These are phyloP conservation scores for Pseudofabraea citricarpa DNA, from an alignment of 2,329 filamentous ascomycete genomes.

Conservation along the genomic window DNA sequence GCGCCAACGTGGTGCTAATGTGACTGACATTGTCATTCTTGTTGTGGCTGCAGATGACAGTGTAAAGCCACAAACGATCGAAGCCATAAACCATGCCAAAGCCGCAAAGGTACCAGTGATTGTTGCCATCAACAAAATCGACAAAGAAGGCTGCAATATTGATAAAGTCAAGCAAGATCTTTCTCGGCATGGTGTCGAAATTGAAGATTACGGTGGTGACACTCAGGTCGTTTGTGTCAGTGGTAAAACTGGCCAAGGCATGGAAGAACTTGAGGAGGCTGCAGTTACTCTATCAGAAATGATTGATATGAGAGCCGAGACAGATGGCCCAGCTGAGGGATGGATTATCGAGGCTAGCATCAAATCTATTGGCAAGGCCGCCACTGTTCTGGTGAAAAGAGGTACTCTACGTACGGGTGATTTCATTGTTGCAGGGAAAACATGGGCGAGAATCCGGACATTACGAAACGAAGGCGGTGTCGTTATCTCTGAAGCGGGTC, in stretches of 20 bases:
- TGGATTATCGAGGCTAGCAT: slow-evolving; percentile 92
- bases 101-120: slow-evolving; percentile 88
- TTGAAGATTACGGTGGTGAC: slow-evolving; percentile 93
- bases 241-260: slow-evolving; percentile 89
- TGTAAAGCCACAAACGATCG: slow-evolving; percentile 94
- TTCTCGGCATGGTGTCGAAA: slow-evolving; percentile 74
- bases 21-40: slow-evolving; percentile 93
- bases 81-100: slow-evolving; percentile 91
- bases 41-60: slow-evolving; percentile 97
- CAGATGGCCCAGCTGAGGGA: slow-evolving; percentile 74
- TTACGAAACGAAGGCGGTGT: slow-evolving; percentile 81
- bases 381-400: slow-evolving; percentile 82
- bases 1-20: slow-evolving; percentile 90
- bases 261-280: slow-evolving; percentile 87
- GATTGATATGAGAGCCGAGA: slow-evolving; percentile 81
- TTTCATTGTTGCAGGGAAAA: slow-evolving; percentile 79
- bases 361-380: slow-evolving; percentile 77
- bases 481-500: slow-evolving; percentile 67
- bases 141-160: slow-evolving; percentile 76
- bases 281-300: slow-evolving; percentile 83
- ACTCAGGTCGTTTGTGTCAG: slow-evolving; percentile 88
- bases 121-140: slow-evolving; percentile 95
- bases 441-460: slow-evolving; percentile 81
- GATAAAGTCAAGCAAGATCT: slow-evolving; percentile 88
- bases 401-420: slow-evolving; percentile 81